These are phyloP conservation scores for Globisporangium emineosum DNA, from an alignment of 352 stramenopile genomes.

Conservation along the genomic window DNA sequence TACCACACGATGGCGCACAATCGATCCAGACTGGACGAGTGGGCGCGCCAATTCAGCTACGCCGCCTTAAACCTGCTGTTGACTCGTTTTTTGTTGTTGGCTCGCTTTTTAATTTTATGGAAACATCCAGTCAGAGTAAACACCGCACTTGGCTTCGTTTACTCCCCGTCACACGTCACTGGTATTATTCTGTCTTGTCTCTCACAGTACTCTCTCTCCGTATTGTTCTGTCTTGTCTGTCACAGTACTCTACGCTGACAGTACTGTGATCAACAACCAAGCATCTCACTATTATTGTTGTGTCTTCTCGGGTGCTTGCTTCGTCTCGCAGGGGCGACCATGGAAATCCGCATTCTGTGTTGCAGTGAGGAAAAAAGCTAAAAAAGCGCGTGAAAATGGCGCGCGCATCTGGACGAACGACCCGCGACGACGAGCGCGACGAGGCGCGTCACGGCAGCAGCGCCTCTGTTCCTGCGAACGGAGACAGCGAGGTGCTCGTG, in stretches of 20 bases:
- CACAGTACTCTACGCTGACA: no score
- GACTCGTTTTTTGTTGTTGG: no score
- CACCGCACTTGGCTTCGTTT: no score
- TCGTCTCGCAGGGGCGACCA: not conserved
- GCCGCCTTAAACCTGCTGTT: no score
- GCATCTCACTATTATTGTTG: not conserved
- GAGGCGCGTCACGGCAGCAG: not conserved
- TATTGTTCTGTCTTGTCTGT: no score
- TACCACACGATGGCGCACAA: not conserved
- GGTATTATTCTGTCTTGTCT: not conserved
- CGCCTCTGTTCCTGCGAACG: not conserved
- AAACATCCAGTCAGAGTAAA: no score
- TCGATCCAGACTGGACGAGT: not conserved
- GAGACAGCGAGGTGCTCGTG: constrained; percentile 13
- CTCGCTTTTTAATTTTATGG: no score
- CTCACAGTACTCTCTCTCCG: not conserved
- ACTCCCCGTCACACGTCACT: no score
- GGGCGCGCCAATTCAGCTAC: no score
- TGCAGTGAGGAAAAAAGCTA: not conserved
- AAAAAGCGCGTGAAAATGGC: constrained; percentile 14
- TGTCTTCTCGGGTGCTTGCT: not conserved
- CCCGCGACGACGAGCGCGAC: constrained; percentile 12
- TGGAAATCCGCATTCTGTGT: constrained; percentile 7
- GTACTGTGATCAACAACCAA: not conserved
- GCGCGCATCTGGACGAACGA: constrained; percentile 2